Percentiles rank a stretch among this genome's conserved stretches.
phyloP scores from a whole-genome alignment of 345 rosid genomes.

The Theobroma cacao region DNA sequence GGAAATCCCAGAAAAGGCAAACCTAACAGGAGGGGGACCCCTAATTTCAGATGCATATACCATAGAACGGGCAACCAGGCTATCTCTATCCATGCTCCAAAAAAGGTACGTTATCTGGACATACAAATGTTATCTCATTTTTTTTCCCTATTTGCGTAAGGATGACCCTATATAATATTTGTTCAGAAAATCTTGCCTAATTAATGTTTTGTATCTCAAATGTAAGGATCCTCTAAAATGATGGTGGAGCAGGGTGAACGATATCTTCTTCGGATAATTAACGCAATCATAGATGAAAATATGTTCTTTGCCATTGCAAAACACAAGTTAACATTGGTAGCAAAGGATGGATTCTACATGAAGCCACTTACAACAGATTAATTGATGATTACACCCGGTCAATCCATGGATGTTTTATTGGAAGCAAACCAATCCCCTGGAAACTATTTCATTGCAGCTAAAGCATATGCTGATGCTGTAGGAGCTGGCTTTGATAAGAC shows the following conservation, averaged over 20 bases:
- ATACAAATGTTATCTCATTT: not conserved
- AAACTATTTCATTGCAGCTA: slow-evolving; percentile 56
- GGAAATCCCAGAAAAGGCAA: slow-evolving; percentile 14
- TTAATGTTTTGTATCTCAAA: not conserved
- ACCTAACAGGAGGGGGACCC: slow-evolving; percentile 20
- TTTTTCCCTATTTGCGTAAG: not conserved
- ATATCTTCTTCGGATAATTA: slow-evolving; percentile 40
- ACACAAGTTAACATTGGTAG: slow-evolving; percentile 41
- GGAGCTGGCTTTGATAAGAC: slow-evolving; percentile 27
- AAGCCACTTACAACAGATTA: slow-evolving; percentile 36
- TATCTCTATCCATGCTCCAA: slow-evolving; percentile 30
- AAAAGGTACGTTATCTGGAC: slow-evolving; percentile 10
- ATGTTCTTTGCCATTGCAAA: slow-evolving; percentile 40
- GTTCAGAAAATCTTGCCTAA: not conserved
- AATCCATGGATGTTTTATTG: slow-evolving; percentile 50
- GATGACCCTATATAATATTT: not conserved
- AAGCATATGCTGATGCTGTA: slow-evolving; percentile 27
- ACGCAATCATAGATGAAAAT: slow-evolving; percentile 27
- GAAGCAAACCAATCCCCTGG: slow-evolving; percentile 36
- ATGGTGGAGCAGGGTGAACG: slow-evolving; percentile 33
- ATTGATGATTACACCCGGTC: slow-evolving; percentile 53
- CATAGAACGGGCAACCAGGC: slow-evolving; percentile 47
- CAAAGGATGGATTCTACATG: slow-evolving; percentile 47
- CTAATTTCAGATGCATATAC: slow-evolving; percentile 39
- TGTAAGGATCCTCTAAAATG: slow-evolving; percentile 36